Evolutionary conservation across 345 rosid genomes (phyloP).

Genomic region (Salix viminalis): DNA sequence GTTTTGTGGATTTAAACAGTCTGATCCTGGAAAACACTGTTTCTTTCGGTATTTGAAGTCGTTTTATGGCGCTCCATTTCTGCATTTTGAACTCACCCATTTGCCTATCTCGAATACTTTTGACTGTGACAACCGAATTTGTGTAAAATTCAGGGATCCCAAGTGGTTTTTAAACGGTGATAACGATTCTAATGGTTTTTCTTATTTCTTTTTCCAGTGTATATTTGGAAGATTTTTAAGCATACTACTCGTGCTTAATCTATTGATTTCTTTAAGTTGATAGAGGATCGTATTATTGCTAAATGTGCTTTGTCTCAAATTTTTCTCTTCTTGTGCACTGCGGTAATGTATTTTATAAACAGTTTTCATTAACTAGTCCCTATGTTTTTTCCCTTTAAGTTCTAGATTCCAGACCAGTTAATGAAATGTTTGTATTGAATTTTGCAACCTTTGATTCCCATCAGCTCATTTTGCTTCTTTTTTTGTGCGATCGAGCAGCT

Average conservation of each 20-base stretch:
- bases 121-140: neutral
- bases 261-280: neutral
- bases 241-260: neutral
- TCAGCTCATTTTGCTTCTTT: neutral
- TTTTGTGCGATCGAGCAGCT: constrained; percentile 1
- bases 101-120: neutral
- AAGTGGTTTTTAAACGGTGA: neutral
- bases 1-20: neutral
- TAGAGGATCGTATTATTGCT: neutral
- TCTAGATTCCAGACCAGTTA: constrained; percentile 21
- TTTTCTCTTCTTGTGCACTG: neutral
- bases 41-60: neutral
- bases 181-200: neutral
- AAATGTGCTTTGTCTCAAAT: neutral
- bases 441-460: constrained; percentile 12
- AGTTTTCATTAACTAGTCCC: neutral
- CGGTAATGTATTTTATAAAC: neutral
- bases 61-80: neutral
- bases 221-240: neutral
- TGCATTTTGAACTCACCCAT: neutral
- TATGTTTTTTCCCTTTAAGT: neutral
- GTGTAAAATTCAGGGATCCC: neutral
- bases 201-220: neutral
- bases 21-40: neutral
- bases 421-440: constrained; percentile 14